A percentile compares a stretch with the other conserved stretches of the same genome.
Conservation (phyloP, 495 filamentous ascomycete species). For the Penicillium riverlandense region DNA sequence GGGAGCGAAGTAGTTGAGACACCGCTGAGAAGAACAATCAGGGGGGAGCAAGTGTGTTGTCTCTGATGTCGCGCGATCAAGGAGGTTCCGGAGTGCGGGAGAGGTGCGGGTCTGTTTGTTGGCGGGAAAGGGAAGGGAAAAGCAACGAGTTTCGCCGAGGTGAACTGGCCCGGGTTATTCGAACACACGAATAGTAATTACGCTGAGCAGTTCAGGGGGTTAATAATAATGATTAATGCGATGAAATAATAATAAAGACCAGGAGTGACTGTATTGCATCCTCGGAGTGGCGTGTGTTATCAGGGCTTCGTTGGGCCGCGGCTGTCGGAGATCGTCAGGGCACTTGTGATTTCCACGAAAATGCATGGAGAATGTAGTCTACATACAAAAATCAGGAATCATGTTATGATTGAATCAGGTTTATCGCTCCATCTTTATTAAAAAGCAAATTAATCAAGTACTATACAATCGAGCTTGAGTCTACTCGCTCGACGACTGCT, state of each 20-base stretch:
- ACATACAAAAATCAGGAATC: not conserved
- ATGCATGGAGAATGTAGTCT: not conserved
- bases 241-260: not conserved
- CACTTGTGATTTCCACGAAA: slow-evolving; percentile 16
- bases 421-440: slow-evolving; percentile 2
- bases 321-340: slow-evolving; percentile 30
- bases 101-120: not conserved
- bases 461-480: not conserved
- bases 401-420: too few species aligned
- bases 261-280: not conserved
- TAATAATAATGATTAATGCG: not conserved
- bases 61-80: not conserved
- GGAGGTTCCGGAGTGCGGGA: not conserved
- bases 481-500: slow-evolving; percentile 7
- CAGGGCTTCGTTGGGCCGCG: slow-evolving; percentile 20
- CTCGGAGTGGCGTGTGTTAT: slow-evolving; percentile 6
- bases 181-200: too few species aligned
- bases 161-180: too few species aligned
- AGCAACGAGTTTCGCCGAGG: not conserved
- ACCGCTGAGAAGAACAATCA: too few species aligned
- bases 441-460: not conserved
- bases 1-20: slow-evolving; percentile 4
- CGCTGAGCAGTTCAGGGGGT: not conserved
- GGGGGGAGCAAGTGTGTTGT: not conserved
- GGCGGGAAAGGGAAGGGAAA: not conserved